These are phyloP conservation scores for Carex myosuroides DNA, from an alignment of 176 grass and related monocot genomes.

Conservation along the genomic window DNA sequence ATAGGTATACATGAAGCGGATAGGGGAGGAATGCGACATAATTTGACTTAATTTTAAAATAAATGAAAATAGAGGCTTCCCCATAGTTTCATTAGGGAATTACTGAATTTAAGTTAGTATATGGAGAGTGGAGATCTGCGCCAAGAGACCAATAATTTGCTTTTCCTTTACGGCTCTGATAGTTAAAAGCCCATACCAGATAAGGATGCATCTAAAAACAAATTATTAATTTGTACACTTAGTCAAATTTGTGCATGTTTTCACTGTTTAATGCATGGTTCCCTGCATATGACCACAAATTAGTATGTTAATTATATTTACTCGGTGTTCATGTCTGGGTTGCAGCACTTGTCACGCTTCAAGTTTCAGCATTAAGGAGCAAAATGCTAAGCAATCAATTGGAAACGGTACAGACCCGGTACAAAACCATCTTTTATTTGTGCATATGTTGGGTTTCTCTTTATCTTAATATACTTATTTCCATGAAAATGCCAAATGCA, in stretches of 20 bases:
- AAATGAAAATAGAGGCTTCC: not conserved
- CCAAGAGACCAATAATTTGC: not conserved
- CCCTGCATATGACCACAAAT: not conserved
- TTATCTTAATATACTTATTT: not conserved
- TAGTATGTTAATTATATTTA: not conserved
- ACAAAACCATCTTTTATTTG: not conserved
- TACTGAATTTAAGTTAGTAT: no score
- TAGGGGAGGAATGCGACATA: not conserved
- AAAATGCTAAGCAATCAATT: not conserved
- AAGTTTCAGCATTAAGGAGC: not conserved
- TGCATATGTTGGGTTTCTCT: not conserved
- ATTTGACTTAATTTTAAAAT: not conserved
- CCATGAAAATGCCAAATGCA: not conserved
- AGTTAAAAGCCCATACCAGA: not conserved
- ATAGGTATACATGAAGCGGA: not conserved
- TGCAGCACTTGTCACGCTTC: not conserved
- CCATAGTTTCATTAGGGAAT: not conserved
- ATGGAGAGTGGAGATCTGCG: not conserved
- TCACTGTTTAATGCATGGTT: not conserved
- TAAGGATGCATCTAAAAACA: not conserved
- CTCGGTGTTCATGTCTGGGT: no score
- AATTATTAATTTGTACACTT: not conserved
- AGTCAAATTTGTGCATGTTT: not conserved
- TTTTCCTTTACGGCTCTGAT: not conserved
- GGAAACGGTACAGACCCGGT: not conserved